Evolutionary conservation across 106 monocot genomes (phyloP), one percentile per base, ranked within the genome.

Genomic region (Acanthochlamys bracteata): DNA sequence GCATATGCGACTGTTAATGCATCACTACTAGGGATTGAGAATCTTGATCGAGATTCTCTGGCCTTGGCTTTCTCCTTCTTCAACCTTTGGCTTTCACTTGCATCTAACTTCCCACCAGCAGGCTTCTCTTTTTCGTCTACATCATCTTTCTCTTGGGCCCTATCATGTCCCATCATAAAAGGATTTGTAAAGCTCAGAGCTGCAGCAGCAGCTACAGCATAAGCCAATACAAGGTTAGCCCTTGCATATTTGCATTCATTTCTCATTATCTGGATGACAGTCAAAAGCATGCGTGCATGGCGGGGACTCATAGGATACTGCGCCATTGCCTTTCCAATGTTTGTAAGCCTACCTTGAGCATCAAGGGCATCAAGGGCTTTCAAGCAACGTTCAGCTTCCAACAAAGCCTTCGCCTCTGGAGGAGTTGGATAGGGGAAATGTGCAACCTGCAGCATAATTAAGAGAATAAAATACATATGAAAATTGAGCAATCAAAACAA

Each of bases 351-450:
- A 14, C 77, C 83, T 47, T 83, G 58, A 43, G 42, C 46, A 71
- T 98, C 88, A 64, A 98, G 79, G 46, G 88, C 96, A 24, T 83
- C 81, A 58, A 91, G 78, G 55, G 88, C 74, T 61, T 72, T 91
- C 27, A 91, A 74, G 74, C 87, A 85, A 22, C 57, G 57, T 46
- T 98, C 91, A 67, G 96, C 96, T 79, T 98, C 91, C 24, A 52
- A 24, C 64, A 98, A 56, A 49, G 88, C 85, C 54, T 53, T 55
- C 7, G 16, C 67, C 52, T 79, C 78, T 16, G 96, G 96, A 65
- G 88, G 86, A 51, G 96, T 88, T 42, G 96, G 96, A 65, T 91
- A 98, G 46, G 96, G 96, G 74, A 98, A 98, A 65, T 98, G 87
- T 67, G 24, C 88, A 71, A 98, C 96, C 96, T 98, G n/a, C n/a